These are phyloP conservation scores for Hura crepitans DNA, from an alignment of 441 rosid species.

Conservation along the genomic window DNA sequence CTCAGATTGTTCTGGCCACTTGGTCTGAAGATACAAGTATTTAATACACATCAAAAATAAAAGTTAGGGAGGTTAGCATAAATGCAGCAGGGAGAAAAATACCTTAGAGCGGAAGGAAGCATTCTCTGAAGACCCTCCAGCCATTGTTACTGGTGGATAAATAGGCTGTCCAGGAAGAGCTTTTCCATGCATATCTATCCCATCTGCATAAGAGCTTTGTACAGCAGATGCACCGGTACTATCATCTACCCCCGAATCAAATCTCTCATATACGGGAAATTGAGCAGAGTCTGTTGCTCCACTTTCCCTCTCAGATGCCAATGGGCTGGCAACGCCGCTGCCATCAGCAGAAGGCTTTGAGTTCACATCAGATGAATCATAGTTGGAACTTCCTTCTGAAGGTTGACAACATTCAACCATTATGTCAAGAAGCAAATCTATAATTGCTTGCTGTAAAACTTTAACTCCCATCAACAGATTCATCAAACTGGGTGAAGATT, in stretches of 20 bases:
- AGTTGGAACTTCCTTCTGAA: slow-evolving; percentile 63
- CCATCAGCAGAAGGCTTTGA: slow-evolving; percentile 55
- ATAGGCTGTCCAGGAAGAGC: slow-evolving; percentile 56
- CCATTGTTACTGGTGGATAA: slow-evolving; percentile 56
- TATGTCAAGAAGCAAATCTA: slow-evolving; percentile 92
- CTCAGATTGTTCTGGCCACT: slow-evolving; percentile 98
- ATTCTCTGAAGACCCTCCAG: slow-evolving; percentile 54
- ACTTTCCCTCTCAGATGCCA: slow-evolving; percentile 64
- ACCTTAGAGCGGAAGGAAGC: slow-evolving; percentile 79
- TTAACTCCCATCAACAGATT: slow-evolving; percentile 97
- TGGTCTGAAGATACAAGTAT: slow-evolving; percentile 55
- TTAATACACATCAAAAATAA: slow-evolving; percentile 16
- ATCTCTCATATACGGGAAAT: slow-evolving; percentile 59
- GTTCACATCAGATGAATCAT: slow-evolving; percentile 50
- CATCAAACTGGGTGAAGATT: slow-evolving; percentile 95
- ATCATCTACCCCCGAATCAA: slow-evolving; percentile 69
- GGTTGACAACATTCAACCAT: slow-evolving; percentile 99
- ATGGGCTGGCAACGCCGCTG: slow-evolving; percentile 51
- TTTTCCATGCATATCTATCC: slow-evolving; percentile 43
- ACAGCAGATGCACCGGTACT: slow-evolving; percentile 60
- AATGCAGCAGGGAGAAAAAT: slow-evolving; percentile 21
- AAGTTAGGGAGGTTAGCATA: slow-evolving; percentile 15
- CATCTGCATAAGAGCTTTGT: slow-evolving; percentile 63
- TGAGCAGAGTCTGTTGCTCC: slow-evolving; percentile 55
- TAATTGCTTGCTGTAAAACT: slow-evolving; percentile 98